Percentiles rank a stretch among this genome's conserved stretches.
Evolutionary conservation across 2,329 filamentous ascomycete species (phyloP).

Genomic region (Nemania sp.): DNA sequence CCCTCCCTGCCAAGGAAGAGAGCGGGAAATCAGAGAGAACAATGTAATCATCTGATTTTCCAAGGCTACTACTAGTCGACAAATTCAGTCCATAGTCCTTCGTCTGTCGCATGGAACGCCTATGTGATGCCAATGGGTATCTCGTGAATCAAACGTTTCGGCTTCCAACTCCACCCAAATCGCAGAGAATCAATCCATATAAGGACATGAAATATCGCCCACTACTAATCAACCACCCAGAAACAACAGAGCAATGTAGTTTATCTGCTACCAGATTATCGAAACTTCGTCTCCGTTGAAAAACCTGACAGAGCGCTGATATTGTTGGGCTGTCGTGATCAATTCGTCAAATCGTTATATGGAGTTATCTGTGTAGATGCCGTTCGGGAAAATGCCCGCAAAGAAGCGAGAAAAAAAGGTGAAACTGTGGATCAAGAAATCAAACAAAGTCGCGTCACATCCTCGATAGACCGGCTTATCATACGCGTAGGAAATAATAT

Average conservation of each 20-base stretch:
- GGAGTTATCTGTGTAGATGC: conserved; percentile 5
- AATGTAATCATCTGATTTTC: not conserved
- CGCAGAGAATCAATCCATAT: conserved; percentile 16
- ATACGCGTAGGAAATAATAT: conserved; percentile 2
- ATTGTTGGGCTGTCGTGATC: conserved; percentile 13
- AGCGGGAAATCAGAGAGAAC: not conserved
- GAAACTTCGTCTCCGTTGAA: not conserved
- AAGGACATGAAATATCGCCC: conserved; percentile 6
- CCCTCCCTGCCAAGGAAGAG: not conserved
- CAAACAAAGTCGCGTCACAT: conserved; percentile 4
- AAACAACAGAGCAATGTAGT: conserved; percentile 12
- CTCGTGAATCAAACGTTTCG: conserved; percentile 18
- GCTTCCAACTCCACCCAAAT: conserved; percentile 12
- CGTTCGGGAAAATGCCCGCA: conserved; percentile 5
- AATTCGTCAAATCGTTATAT: conserved; percentile 24
- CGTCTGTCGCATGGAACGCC: conserved; percentile 23
- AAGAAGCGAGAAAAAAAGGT: conserved; percentile 11
- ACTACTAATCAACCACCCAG: conserved; percentile 1
- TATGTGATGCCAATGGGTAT: conserved; percentile 27
- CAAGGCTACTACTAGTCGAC: not conserved
- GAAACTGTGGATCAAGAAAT: not conserved
- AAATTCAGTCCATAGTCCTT: conserved; percentile 11
- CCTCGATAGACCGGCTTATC: not conserved
- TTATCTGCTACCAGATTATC: conserved; percentile 9
- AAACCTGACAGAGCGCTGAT: conserved; percentile 9